Evolutionary conservation across 2,329 filamentous ascomycete genomes (phyloP), one percentile per base, ranked within the genome.

Genomic region (Fusarium drepaniforme): DNA sequence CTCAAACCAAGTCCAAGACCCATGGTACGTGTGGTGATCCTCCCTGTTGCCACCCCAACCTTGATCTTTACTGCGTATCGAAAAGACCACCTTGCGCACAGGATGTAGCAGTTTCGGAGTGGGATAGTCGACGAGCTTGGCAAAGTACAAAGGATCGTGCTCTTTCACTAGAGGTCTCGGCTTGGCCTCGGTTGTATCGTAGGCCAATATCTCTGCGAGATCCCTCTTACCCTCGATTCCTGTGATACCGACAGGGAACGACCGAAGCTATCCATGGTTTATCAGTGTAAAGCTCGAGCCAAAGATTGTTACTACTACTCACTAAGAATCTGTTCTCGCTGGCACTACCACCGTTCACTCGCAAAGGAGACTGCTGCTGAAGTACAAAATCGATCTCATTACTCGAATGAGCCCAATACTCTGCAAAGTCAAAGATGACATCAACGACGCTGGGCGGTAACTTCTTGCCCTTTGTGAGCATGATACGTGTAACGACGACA

Each of bases 1-100:
- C 66, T 92, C 90, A 68, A 92, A 92, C 91, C 91, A 93, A 0
- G 90, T 90, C 81, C 83, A 91, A 0, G 90, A 89, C 3, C 81
- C 83, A 0, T 79, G 73, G 65, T 86, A 92, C 1, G 85, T 85
- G 3, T 84, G 84, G 3, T 77, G 78, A 46, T 81, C 73, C 3
- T 51, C 71, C 0, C 0, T 2, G 0, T 81, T 70, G 16, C 85
- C 84, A 37, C 86, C 85, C 86, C 86, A 91, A 5, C 91, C 91
- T 74, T 93, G 91, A 71, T 93, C 91, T 58, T 81, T 84, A 78
- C 88, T 90, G 13, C 80, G 81, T 46, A 91, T 85, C 7, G 86
- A 88, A 79, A 93, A 93, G 25, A 91, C 87, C 23, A 93, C 85
- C 80, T 91, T 92, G 40, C 89, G 87, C 61, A 88, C 89, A 0